Conservation (phyloP, 192 early-diverging fungal species). For the Allomyces arbusculus region DNA sequence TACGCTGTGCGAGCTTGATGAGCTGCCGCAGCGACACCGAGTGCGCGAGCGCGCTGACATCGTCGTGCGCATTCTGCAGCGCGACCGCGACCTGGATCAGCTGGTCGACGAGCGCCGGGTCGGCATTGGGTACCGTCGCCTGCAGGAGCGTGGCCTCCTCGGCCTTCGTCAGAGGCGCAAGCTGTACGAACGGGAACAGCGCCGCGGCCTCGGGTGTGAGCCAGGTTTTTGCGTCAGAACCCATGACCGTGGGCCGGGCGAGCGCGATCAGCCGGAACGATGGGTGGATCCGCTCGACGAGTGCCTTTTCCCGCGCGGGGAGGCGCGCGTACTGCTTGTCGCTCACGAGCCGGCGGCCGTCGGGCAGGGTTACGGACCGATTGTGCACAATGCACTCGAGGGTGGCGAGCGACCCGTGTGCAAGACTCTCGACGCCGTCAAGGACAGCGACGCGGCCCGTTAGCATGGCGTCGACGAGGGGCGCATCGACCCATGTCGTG, state of each 20-base stretch:
- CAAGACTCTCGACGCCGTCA: slow-evolving; percentile 51
- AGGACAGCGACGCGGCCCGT: slow-evolving; percentile 49
- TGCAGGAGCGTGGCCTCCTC: slow-evolving; percentile 28
- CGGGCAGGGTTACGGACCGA: slow-evolving; percentile 45
- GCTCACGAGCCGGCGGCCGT: slow-evolving; percentile 34
- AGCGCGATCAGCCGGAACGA: slow-evolving; percentile 55
- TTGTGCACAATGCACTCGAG: slow-evolving; percentile 43
- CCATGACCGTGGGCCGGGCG: slow-evolving; percentile 21
- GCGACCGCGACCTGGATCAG: slow-evolving; percentile 35
- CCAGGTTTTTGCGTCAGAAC: slow-evolving; percentile 36
- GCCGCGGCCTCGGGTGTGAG: slow-evolving; percentile 43
- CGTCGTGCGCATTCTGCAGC: slow-evolving; percentile 33
- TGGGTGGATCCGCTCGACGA: slow-evolving; percentile 41
- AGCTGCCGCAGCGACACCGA: slow-evolving; percentile 53
- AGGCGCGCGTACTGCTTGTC: slow-evolving; percentile 31
- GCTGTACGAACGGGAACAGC: slow-evolving; percentile 50
- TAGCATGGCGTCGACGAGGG: slow-evolving; percentile 47
- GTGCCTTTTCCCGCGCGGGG: slow-evolving; percentile 19
- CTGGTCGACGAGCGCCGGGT: slow-evolving; percentile 14
- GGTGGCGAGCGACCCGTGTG: slow-evolving; percentile 43
- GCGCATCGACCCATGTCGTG: slow-evolving; percentile 55
- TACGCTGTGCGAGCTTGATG: slow-evolving; percentile 42
- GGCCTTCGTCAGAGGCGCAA: slow-evolving; percentile 27
- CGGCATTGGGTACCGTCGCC: slow-evolving; percentile 27
- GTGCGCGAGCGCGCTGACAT: slow-evolving; percentile 30